Evolutionary conservation across 768 basidiomycete genomes (phyloP).

Genomic region (Pluteus cervinus): DNA sequence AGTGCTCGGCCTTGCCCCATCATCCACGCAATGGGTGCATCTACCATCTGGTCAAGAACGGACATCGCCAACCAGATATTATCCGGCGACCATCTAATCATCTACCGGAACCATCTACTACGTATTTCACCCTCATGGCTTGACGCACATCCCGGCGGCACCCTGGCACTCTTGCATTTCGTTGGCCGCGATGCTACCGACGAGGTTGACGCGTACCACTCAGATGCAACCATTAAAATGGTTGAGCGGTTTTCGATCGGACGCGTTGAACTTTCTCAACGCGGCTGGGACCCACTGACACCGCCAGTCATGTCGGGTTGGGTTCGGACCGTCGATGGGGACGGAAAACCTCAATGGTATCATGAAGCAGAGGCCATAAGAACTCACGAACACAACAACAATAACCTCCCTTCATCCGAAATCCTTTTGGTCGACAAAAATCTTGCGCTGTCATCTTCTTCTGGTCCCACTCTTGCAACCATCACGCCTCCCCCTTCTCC

Average conservation of each 20-base stretch:
- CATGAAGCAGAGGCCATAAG: conserved; percentile 50
- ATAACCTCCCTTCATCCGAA: conserved; percentile 36
- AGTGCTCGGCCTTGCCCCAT: conserved; percentile 4
- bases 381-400: conserved; percentile 20
- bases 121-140: conserved; percentile 74
- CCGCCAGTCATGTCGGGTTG: conserved; percentile 87
- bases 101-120: conserved; percentile 61
- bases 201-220: conserved; percentile 92
- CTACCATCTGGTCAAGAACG: conserved; percentile 30
- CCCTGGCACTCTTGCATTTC: conserved; percentile 87
- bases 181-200: conserved; percentile 92
- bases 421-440: conserved; percentile 56
- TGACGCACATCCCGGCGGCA: conserved; percentile 83
- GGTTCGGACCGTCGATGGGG: conserved; percentile 42
- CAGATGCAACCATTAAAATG: conserved; percentile 44
- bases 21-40: conserved; percentile 17
- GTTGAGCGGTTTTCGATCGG: conserved; percentile 67
- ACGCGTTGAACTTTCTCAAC: conserved; percentile 51
- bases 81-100: conserved; percentile 68
- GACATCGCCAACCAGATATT: conserved; percentile 67
- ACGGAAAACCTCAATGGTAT: conserved; percentile 49
- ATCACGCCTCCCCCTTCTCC: conserved; percentile 48
- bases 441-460: conserved; percentile 11
- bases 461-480: conserved; percentile 35
- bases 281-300: conserved; percentile 68